Conservation (phyloP, 2,329 filamentous ascomycete genomes). For the Apiospora sp. region DNA sequence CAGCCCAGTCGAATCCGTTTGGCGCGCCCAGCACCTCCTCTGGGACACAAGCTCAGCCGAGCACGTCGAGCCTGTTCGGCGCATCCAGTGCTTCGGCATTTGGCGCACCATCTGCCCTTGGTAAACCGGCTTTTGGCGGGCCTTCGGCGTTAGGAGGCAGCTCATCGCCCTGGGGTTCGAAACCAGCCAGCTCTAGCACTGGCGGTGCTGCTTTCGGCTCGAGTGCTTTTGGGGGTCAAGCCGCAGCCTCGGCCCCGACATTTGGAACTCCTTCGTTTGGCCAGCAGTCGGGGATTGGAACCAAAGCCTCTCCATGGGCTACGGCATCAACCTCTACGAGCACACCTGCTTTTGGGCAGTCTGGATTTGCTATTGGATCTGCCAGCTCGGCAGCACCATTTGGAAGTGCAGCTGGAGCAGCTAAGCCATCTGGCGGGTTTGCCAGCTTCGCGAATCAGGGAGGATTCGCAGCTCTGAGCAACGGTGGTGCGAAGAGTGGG, state of each 20-base stretch:
- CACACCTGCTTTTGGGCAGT: slow-evolving; percentile 62
- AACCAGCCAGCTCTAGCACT: slow-evolving; percentile 42
- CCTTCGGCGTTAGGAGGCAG: slow-evolving; percentile 58
- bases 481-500: slow-evolving; percentile 43
- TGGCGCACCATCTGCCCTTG: slow-evolving; percentile 45
- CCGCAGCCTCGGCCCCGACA: slow-evolving; percentile 49
- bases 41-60: slow-evolving; percentile 35
- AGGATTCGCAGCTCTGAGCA: slow-evolving; percentile 61
- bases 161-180: slow-evolving; percentile 59
- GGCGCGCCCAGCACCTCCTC: slow-evolving; percentile 27
- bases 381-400: slow-evolving; percentile 33
- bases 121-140: slow-evolving; percentile 55
- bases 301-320: slow-evolving; percentile 63
- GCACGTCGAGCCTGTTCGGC: slow-evolving; percentile 42
- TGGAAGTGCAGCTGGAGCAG: slow-evolving; percentile 27
- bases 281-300: slow-evolving; percentile 56
- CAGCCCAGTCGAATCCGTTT: slow-evolving; percentile 41
- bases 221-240: slow-evolving; percentile 50
- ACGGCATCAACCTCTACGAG: slow-evolving; percentile 45
- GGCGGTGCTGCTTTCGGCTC: slow-evolving; percentile 53
- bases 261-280: slow-evolving; percentile 62
- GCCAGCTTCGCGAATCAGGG: slow-evolving; percentile 61
- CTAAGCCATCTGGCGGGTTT: slow-evolving; percentile 36
- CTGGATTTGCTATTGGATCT: slow-evolving; percentile 49
- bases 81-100: slow-evolving; percentile 48